These are phyloP conservation scores for Lentinula detonsa DNA, from an alignment of 768 basidiomycete species.

Conservation along the genomic window DNA sequence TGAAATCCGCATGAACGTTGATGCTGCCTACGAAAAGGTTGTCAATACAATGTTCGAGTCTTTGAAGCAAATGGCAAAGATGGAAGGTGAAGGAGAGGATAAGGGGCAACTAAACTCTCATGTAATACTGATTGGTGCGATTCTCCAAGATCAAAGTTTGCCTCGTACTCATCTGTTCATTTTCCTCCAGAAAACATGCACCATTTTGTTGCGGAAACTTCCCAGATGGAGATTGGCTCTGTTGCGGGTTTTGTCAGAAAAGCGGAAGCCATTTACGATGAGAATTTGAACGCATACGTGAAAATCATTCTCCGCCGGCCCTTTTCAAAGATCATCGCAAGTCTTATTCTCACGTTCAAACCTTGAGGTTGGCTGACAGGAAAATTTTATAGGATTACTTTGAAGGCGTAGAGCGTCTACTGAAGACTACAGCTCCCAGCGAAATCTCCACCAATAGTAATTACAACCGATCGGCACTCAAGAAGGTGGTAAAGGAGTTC, in stretches of 20 bases:
- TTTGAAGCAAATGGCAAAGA: conserved; percentile 92
- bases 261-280: conserved; percentile 83
- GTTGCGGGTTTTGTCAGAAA: conserved; percentile 56
- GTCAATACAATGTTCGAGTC: conserved; percentile 89
- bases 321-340: conserved; percentile 80
- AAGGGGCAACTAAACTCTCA: conserved; percentile 97
- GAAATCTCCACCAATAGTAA: conserved; percentile 72
- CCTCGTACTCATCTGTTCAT: not conserved
- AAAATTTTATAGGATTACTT: conserved; percentile 74
- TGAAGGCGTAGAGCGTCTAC: conserved; percentile 83
- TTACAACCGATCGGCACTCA: conserved; percentile 74
- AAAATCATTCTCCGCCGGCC: conserved; percentile 82
- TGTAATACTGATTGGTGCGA: conserved; percentile 87
- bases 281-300: conserved; percentile 83
- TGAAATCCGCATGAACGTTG: conserved; percentile 72
- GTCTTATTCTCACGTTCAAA: conserved; percentile 17
- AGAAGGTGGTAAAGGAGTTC: conserved; percentile 81
- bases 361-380: not conserved
- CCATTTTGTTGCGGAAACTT: conserved; percentile 80
- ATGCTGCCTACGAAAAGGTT: conserved; percentile 82
- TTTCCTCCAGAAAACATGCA: conserved; percentile 85
- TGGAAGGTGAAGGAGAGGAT: conserved; percentile 90
- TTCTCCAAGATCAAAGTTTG: not conserved
- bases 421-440: conserved; percentile 70
- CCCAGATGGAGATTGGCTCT: conserved; percentile 60